Evolutionary conservation across 163 green algal genomes (phyloP).

Genomic region (Scenedesmus sp.): DNA sequence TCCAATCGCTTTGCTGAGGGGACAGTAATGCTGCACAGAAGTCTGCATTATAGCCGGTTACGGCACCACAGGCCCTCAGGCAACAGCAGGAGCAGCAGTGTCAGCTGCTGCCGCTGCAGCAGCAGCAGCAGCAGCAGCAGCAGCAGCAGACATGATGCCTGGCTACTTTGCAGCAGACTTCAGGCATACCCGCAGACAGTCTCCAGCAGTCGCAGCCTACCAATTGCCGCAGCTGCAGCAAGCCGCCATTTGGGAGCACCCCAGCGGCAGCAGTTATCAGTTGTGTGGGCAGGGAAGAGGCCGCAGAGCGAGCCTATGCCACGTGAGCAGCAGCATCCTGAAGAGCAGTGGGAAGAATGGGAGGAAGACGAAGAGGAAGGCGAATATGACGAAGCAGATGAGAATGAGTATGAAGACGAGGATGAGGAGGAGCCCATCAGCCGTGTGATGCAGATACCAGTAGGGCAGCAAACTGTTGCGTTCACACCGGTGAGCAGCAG

Average conservation of each 20-base stretch:
- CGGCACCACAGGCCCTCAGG: background rate
- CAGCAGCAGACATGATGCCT: background rate
- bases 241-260: background rate
- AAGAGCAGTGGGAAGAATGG: background rate
- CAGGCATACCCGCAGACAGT: background rate
- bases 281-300: background rate
- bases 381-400: background rate
- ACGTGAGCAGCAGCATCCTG: background rate
- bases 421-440: background rate
- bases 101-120: background rate
- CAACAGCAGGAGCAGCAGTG: background rate
- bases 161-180: background rate
- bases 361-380: conserved; percentile 29
- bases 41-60: background rate
- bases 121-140: background rate
- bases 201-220: background rate
- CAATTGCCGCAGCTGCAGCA: background rate
- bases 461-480: background rate
- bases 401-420: conserved; percentile 23
- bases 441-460: background rate
- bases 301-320: background rate
- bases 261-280: background rate
- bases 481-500: conserved; percentile 14
- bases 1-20: background rate
- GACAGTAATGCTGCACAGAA: background rate